These are phyloP conservation scores for Fusarium citri DNA, from an alignment of 2,329 filamentous ascomycete species.

Conservation along the genomic window DNA sequence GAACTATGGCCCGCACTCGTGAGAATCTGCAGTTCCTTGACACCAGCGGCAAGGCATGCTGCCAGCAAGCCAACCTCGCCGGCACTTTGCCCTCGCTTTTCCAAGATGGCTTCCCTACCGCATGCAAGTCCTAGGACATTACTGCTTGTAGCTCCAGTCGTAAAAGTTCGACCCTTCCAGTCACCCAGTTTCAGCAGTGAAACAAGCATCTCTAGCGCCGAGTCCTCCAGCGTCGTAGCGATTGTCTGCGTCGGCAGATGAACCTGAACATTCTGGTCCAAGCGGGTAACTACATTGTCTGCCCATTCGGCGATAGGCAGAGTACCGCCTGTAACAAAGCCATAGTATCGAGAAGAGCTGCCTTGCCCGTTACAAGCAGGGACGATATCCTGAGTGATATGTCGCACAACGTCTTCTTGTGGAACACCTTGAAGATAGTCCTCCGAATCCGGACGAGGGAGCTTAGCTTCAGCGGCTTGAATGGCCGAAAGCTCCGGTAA, in stretches of 20 bases:
- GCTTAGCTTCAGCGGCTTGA: constrained; percentile 53
- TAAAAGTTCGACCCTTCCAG: constrained; percentile 68
- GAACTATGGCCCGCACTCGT: constrained; percentile 88
- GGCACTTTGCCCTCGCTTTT: constrained; percentile 57
- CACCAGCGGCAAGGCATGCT: constrained; percentile 72
- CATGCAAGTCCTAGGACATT: constrained; percentile 82
- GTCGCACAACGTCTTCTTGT: constrained; percentile 49
- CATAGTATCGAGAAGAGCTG: constrained; percentile 79
- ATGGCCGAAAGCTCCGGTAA: constrained; percentile 55
- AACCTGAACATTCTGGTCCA: constrained; percentile 87
- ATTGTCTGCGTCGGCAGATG: constrained; percentile 82
- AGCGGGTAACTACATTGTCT: constrained; percentile 82
- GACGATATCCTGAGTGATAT: constrained; percentile 60
- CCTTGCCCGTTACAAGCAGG: constrained; percentile 75
- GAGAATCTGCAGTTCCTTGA: constrained; percentile 79
- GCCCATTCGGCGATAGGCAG: constrained; percentile 84
- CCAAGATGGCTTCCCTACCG: constrained; percentile 72
- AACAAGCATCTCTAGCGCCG: constrained; percentile 75
- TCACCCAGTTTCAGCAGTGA: constrained; percentile 72
- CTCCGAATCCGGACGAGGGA: constrained; percentile 50
- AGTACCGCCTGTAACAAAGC: constrained; percentile 86
- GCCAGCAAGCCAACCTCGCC: constrained; percentile 76
- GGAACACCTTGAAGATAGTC: constrained; percentile 50
- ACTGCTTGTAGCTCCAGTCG: constrained; percentile 75
- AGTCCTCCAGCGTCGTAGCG: constrained; percentile 80